Conservation (phyloP, 306 rosid genomes). For the Dryas alaskensis region DNA sequence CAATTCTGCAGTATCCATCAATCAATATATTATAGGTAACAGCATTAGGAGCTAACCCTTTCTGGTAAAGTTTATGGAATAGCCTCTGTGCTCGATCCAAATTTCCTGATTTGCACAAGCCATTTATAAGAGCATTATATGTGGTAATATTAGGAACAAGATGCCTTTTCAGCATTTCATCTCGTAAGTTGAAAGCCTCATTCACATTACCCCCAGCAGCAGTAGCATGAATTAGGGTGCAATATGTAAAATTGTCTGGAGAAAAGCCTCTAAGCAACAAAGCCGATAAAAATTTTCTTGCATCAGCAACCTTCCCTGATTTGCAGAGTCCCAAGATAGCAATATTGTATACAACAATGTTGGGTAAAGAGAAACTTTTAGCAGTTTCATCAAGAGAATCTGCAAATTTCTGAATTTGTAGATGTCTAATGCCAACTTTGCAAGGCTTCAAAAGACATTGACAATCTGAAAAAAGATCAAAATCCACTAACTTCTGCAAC, state of each 20-base stretch:
- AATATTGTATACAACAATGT: constrained; percentile 56
- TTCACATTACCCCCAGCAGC: constrained; percentile 59
- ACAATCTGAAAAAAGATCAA: constrained; percentile 41
- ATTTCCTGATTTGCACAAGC: constrained; percentile 70
- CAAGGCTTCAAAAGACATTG: constrained; percentile 29
- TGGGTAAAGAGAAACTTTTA: constrained; percentile 42
- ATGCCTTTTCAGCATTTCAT: constrained; percentile 68
- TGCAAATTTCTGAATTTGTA: constrained; percentile 51
- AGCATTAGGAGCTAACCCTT: constrained; percentile 70
- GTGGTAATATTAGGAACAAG: constrained; percentile 62
- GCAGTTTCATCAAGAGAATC: constrained; percentile 48
- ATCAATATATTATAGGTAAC: constrained; percentile 70
- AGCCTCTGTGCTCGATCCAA: constrained; percentile 68
- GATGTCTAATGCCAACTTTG: constrained; percentile 24
- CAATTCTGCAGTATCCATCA: constrained; percentile 51
- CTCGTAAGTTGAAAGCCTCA: constrained; percentile 69
- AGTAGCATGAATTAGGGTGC: constrained; percentile 70
- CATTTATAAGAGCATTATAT: constrained; percentile 76
- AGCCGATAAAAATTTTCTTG: constrained; percentile 53
- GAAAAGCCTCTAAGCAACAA: constrained; percentile 54
- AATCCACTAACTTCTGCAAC: constrained; percentile 60
- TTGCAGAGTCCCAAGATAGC: constrained; percentile 77
- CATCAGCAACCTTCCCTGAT: constrained; percentile 60
- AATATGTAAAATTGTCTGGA: constrained; percentile 78
- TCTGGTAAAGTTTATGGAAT: constrained; percentile 57